A percentile compares a stretch with the other conserved stretches of the same genome.
These are phyloP conservation scores for Obba rivulosa DNA, from an alignment of 768 basidiomycete genomes.

Conservation along the genomic window DNA sequence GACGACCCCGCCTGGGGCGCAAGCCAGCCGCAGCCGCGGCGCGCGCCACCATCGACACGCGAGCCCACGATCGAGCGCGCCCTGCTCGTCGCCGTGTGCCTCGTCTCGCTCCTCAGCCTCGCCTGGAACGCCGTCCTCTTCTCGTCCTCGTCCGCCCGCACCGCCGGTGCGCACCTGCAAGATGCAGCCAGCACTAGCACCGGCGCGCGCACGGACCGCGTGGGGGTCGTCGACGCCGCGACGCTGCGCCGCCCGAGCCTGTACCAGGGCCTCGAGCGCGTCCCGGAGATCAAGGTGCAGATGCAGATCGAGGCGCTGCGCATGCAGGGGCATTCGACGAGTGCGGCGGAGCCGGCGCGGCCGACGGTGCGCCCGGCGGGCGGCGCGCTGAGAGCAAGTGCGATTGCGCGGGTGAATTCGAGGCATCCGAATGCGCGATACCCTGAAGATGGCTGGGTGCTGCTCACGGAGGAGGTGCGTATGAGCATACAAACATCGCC, in stretches of 20 bases:
- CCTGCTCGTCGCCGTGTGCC: conserved; percentile 1
- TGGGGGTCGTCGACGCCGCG: not conserved
- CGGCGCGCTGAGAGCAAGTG: not conserved
- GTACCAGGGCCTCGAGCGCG: conserved; percentile 11
- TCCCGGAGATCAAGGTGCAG: conserved; percentile 2
- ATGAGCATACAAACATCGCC: not conserved
- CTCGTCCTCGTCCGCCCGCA: not conserved
- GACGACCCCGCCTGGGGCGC: too few species aligned
- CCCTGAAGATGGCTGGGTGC: conserved; percentile 10
- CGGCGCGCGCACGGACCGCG: too few species aligned
- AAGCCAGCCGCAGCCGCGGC: too few species aligned
- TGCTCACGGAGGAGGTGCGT: conserved; percentile 9
- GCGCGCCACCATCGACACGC: too few species aligned
- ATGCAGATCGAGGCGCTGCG: not conserved
- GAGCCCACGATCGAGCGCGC: too few species aligned
- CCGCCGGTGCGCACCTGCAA: not conserved
- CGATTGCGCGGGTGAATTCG: conserved; percentile 5
- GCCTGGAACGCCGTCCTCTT: conserved; percentile 5
- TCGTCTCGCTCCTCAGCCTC: conserved; percentile 8
- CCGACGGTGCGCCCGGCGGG: not conserved
- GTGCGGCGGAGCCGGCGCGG: not conserved
- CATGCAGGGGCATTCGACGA: not conserved
- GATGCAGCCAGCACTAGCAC: too few species aligned
- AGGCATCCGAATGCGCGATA: conserved; percentile 2
- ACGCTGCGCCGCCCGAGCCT: conserved; percentile 7